phyloP scores from a whole-genome alignment of 768 basidiomycete genomes.

The Boletus tomentosulus region DNA sequence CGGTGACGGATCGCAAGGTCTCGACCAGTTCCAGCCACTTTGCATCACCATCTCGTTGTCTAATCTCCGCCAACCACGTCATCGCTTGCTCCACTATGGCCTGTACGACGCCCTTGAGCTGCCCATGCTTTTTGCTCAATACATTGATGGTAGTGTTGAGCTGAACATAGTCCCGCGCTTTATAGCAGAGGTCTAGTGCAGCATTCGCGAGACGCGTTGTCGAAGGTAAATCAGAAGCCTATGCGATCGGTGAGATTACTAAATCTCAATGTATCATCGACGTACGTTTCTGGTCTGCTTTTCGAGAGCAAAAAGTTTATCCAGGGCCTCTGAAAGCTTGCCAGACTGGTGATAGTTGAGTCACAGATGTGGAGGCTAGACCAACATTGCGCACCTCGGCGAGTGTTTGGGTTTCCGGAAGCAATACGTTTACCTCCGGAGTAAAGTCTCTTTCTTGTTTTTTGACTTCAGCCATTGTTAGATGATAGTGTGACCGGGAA shows the following conservation, averaged over 20 bases:
- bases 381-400: constrained; percentile 56
- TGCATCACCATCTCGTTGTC: constrained; percentile 58
- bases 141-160: constrained; percentile 65
- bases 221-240: constrained; percentile 93
- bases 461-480: constrained; percentile 73
- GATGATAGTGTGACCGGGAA: constrained; percentile 37
- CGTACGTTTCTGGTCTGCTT: constrained; percentile 94
- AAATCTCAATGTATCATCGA: constrained; percentile 1
- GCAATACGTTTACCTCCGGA: constrained; percentile 69
- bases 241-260: constrained; percentile 2
- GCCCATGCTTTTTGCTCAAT: constrained; percentile 95
- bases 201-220: constrained; percentile 82
- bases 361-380: not conserved
- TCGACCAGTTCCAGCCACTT: constrained; percentile 87
- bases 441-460: constrained; percentile 88
- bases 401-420: constrained; percentile 63
- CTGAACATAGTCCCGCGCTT: constrained; percentile 62
- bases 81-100: constrained; percentile 88
- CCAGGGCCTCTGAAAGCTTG: constrained; percentile 79
- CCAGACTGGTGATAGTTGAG: constrained; percentile 52
- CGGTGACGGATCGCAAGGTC: constrained; percentile 86
- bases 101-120: constrained; percentile 86
- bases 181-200: constrained; percentile 66
- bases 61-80: constrained; percentile 76
- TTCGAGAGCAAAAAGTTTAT: constrained; percentile 85